Evolutionary conservation across 176 grass and related monocot species (phyloP).

Genomic region (Musa schizocarpa): DNA sequence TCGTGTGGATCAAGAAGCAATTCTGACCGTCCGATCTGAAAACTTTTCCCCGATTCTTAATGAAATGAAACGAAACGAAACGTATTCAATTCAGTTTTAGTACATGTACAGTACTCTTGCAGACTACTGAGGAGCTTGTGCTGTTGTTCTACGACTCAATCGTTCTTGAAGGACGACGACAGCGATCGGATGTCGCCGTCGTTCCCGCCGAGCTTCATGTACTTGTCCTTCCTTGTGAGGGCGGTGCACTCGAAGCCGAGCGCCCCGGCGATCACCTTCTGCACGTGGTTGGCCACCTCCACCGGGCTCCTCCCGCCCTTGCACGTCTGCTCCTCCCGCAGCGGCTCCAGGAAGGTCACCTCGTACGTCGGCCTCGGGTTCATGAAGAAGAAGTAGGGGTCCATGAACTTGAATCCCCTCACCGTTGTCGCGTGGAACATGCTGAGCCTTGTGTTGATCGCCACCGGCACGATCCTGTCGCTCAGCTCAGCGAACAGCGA

Average conservation of each 20-base stretch:
- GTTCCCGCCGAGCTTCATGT: conserved; percentile 59
- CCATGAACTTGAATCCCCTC: conserved; percentile 53
- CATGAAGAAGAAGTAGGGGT: conserved; percentile 88
- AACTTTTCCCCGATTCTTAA: not conserved
- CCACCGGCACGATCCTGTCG: conserved; percentile 65
- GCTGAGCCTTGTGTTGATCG: conserved; percentile 34
- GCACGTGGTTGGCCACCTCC: conserved; percentile 74
- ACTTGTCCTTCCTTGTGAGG: conserved; percentile 72
- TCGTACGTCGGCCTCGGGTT: conserved; percentile 54
- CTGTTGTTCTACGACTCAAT: not conserved
- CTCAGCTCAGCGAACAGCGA: conserved; percentile 67
- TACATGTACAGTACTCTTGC: too few species aligned
- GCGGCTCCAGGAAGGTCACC: conserved; percentile 54
- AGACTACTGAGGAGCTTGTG: too few species aligned
- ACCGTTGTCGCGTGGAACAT: conserved; percentile 55
- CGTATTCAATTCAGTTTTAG: too few species aligned
- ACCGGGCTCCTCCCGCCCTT: conserved; percentile 28
- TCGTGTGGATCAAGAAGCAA: not conserved
- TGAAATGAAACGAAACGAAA: too few species aligned
- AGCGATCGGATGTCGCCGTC: conserved; percentile 28
- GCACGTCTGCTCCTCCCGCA: conserved; percentile 48
- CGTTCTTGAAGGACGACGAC: not conserved
- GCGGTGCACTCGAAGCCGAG: conserved; percentile 45
- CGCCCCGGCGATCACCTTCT: conserved; percentile 38
- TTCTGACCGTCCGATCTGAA: not conserved